Evolutionary conservation across 495 filamentous ascomycete species (phyloP).

Genomic region (Annulohypoxylon bovei): DNA sequence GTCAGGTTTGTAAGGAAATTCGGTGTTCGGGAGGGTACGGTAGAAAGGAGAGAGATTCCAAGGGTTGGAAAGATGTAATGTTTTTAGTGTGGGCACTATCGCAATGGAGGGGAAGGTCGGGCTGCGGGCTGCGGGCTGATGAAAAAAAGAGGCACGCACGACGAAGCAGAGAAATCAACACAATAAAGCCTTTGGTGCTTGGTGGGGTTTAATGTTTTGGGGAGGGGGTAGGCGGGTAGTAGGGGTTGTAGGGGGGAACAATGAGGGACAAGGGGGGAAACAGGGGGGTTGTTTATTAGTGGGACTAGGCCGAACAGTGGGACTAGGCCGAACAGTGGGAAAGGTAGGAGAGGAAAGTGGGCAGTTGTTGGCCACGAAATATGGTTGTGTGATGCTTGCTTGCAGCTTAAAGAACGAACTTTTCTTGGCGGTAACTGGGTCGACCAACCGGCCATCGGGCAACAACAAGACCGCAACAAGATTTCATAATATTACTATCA

Average conservation of each 20-base stretch:
- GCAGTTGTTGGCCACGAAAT: constrained; percentile 32
- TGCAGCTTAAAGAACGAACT: background rate
- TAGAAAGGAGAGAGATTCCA: constrained; percentile 25
- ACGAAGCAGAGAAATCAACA: constrained; percentile 37
- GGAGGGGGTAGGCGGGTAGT: background rate
- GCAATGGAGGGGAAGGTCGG: constrained; percentile 51
- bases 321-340: background rate
- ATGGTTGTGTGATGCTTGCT: constrained; percentile 17
- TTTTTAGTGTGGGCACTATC: constrained; percentile 48
- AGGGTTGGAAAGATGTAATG: constrained; percentile 42
- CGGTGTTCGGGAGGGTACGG: constrained; percentile 32
- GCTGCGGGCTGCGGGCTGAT: constrained; percentile 20
- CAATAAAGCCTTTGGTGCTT: constrained; percentile 41
- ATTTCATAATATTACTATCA: constrained; percentile 2
- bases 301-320: constrained; percentile 12
- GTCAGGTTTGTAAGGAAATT: constrained; percentile 4
- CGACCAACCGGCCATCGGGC: constrained; percentile 18
- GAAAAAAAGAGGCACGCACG: constrained; percentile 37
- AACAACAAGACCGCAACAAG: constrained; percentile 12
- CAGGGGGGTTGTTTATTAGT: constrained; percentile 11
- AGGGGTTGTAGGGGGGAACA: background rate
- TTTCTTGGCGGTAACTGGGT: constrained; percentile 40
- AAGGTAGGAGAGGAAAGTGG: constrained; percentile 11
- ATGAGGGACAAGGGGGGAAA: constrained; percentile 8
- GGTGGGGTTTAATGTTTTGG: constrained; percentile 40